A percentile compares a stretch with the other conserved stretches of the same genome.
Evolutionary conservation across 805 yeast genomes (phyloP).

Genomic region (Wickerhamiella sorbophila): DNA sequence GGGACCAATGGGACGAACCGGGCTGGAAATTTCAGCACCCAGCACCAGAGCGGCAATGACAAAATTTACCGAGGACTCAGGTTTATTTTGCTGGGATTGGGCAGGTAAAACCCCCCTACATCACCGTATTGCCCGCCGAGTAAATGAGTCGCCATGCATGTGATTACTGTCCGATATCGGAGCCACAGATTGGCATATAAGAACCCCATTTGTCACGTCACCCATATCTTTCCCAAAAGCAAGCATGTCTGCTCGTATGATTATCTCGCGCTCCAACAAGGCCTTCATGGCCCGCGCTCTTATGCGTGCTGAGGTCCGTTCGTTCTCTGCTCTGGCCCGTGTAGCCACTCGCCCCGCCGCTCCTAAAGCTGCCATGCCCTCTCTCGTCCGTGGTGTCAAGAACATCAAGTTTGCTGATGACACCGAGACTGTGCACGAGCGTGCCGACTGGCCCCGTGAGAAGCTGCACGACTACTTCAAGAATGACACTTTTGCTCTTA

Average conservation of each 20-base stretch:
- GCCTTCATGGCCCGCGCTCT: slow-evolving; percentile 31
- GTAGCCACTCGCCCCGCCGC: slow-evolving; percentile 25
- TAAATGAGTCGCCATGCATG: not conserved
- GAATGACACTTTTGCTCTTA: slow-evolving; percentile 91
- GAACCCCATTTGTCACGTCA: slow-evolving; percentile 1
- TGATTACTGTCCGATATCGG: slow-evolving; percentile 3
- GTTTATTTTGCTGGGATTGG: no score
- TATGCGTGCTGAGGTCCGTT: slow-evolving; percentile 41
- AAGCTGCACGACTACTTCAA: slow-evolving; percentile 92
- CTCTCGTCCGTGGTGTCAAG: slow-evolving; percentile 79
- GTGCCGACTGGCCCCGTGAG: slow-evolving; percentile 99
- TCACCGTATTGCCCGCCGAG: no score
- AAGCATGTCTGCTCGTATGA: slow-evolving; percentile 19
- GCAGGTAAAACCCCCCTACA: no score
- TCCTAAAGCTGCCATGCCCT: slow-evolving; percentile 32
- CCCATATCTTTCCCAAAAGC: not conserved
- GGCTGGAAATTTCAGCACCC: no score
- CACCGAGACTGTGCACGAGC: slow-evolving; percentile 91
- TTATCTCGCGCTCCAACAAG: slow-evolving; percentile 21
- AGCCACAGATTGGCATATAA: not conserved
- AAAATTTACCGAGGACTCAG: no score
- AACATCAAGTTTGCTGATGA: slow-evolving; percentile 90
- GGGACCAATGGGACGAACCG: no score
- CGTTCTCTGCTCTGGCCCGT: slow-evolving; percentile 36
- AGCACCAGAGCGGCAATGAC: no score